Evolutionary conservation across 2,329 filamentous ascomycete genomes (phyloP), one percentile per base, ranked within the genome.

Genomic region (Aspergillus ochraceoroseus): DNA sequence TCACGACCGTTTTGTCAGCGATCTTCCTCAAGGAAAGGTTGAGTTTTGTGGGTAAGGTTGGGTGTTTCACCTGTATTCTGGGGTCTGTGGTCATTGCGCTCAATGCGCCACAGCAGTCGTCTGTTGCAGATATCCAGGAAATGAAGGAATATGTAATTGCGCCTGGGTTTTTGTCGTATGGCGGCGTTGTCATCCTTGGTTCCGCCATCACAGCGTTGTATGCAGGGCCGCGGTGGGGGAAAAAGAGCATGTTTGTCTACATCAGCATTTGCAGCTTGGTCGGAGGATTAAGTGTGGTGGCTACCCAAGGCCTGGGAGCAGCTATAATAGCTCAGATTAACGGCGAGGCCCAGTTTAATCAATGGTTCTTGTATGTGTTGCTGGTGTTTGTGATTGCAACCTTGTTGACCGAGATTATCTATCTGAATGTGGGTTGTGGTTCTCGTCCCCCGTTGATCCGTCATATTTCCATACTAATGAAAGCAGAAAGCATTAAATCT

Each of bases 171-270:
- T 70, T 96, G 49, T 76, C 74, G 30, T 98, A 92, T 61, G 78
- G 87, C 0, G 90, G 89, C 22, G 74, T 95, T 32, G 76, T 96
- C 49, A 76, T 96, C 23, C 58, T 92, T 15, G 86, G 81, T 0
- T 84, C 80, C 43, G 55, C 70, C 7, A 76, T 88, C 47, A 79
- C 85, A 23, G 87, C 87, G 1, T 67, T 92, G 32, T 96, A 83
- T 75, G 82, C 79, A 28, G 92, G 80, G 0, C 92, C 92, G 11
- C 77, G 83, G 56, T 98, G 90, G 62, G 92, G 89, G 33, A 95
- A 94, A 70, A 90, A 87, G 74, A 90, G 85, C 58, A 96, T 98
- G 92, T 75, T 98, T 64, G 88, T 96, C 22, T 96, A 98, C 67
- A 80, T 98, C 53, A 89, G 84, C 54, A 90, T 98, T 54, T 98